Conservation (phyloP, 1,284 basidiomycete genomes). For the Ganoderma lucidum region DNA sequence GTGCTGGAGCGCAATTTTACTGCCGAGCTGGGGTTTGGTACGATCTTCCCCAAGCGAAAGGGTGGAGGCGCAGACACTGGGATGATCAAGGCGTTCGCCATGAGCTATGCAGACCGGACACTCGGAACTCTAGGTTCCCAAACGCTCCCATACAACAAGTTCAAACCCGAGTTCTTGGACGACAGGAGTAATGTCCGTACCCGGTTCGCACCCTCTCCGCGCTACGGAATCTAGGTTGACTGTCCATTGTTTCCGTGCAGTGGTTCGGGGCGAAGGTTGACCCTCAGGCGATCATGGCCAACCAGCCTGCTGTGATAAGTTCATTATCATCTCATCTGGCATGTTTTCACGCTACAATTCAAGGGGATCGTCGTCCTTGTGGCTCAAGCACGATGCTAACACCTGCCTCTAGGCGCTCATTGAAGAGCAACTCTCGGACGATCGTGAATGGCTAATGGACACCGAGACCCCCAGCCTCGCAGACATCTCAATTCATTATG, state of each 20-base stretch:
- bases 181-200: slow-evolving; percentile 53
- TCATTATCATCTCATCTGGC: slow-evolving; percentile 51
- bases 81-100: slow-evolving; percentile 54
- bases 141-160: slow-evolving; percentile 55
- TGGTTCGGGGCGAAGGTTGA: slow-evolving; percentile 46
- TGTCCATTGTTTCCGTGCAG: slow-evolving; percentile 4
- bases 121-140: slow-evolving; percentile 50
- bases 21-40: slow-evolving; percentile 50
- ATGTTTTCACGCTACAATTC: slow-evolving; percentile 18
- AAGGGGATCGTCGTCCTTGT: slow-evolving; percentile 18
- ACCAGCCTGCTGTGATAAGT: slow-evolving; percentile 44
- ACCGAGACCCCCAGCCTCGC: slow-evolving; percentile 58
- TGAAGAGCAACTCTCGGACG: slow-evolving; percentile 62
- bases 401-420: slow-evolving; percentile 47
- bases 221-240: neutral
- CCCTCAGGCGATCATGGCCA: slow-evolving; percentile 43
- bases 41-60: slow-evolving; percentile 55
- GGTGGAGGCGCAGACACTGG: slow-evolving; percentile 53
- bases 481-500: slow-evolving; percentile 59
- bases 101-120: slow-evolving; percentile 51
- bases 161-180: slow-evolving; percentile 57
- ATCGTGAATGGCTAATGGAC: slow-evolving; percentile 66
- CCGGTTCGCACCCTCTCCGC: neutral
- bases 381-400: slow-evolving; percentile 3
- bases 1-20: slow-evolving; percentile 59